Evolutionary conservation across 2,329 filamentous ascomycete genomes (phyloP).

Genomic region (Colletotrichum theobromicola): DNA sequence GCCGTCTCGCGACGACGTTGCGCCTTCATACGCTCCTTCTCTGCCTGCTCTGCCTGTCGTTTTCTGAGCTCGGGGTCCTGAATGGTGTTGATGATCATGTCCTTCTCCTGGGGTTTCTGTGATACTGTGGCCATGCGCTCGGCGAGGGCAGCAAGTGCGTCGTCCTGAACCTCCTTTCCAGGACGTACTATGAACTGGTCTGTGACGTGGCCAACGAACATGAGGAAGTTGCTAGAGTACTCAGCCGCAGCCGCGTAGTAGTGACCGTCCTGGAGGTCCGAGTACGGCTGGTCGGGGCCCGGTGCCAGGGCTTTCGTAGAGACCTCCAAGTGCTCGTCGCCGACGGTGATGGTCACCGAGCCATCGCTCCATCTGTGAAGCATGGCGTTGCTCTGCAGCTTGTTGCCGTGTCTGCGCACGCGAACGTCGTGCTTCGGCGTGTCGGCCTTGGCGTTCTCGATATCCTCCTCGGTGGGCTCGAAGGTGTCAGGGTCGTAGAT

Average conservation of each 20-base stretch:
- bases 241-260: constrained; percentile 79
- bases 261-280: constrained; percentile 73
- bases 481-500: constrained; percentile 72
- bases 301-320: constrained; percentile 74
- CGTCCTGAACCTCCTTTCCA: constrained; percentile 71
- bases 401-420: constrained; percentile 70
- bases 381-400: constrained; percentile 76
- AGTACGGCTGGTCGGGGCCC: constrained; percentile 62
- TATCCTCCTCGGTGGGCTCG: constrained; percentile 61
- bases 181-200: constrained; percentile 74
- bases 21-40: constrained; percentile 74
- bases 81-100: constrained; percentile 72
- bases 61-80: constrained; percentile 79
- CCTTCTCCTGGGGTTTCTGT: constrained; percentile 58
- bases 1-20: constrained; percentile 72
- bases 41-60: constrained; percentile 74
- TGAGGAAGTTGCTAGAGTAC: constrained; percentile 69
- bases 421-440: constrained; percentile 70
- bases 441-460: constrained; percentile 57
- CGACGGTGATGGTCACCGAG: constrained; percentile 76
- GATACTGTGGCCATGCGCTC: constrained; percentile 70
- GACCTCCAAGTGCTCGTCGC: constrained; percentile 77
- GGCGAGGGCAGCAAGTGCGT: constrained; percentile 72
- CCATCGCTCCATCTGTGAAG: constrained; percentile 82
- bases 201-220: constrained; percentile 78